Base-by-base conservation (phyloP, 345 rosid genomes). In the Ailanthus altissimus region DNA sequence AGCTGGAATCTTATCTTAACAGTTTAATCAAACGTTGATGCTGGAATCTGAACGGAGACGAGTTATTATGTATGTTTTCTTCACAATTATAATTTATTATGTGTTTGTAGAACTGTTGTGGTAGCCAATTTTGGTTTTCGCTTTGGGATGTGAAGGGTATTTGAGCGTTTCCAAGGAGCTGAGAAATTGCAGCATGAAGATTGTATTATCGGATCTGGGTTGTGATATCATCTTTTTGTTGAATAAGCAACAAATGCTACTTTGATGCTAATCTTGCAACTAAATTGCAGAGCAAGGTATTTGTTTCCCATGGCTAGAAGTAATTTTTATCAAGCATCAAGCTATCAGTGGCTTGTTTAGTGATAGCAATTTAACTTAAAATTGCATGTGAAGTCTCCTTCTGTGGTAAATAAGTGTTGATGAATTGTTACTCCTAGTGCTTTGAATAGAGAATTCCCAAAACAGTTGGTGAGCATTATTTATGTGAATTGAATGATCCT, bases 121-220 rank as follows among this genome's bases (percentile, higher is more conserved):
- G 4, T 53, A 20, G 75, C 16, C 38, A 32, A 47, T 32, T 28
- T 11, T 61, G 68, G 67, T 60, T 74, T 74, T 63, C 14, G n/a
- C 6, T 20, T n/a, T 7, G 38, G 45, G 26, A 40, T 46, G 38
- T 5, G 11, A 56, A 23, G n/a, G 46, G 7, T 12, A 49, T 36
- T 28, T 21, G 9, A 8, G 12, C 18, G n/a, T 60, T 32, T 60
- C 28, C 47, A 25, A 73, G 25, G 25, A 54, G 28, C 74, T 23
- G 62, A 40, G 14, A 6, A 57, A 43, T 5, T 23, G 40, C 56
- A 2, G 36, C 21, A 0, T 38, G 47, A 13, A 6, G 67, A 16
- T 36, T 63, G 23, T 16, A 45, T 8, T 7, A 23, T 63, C 18
- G 8, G 67, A 23, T 2, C 46, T 16, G 46, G 47, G 23, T 5